A percentile compares a stretch with the other conserved stretches of the same genome.
phyloP scores from a whole-genome alignment of 352 stramenopile species.

The Thalassiosira tumida region DNA sequence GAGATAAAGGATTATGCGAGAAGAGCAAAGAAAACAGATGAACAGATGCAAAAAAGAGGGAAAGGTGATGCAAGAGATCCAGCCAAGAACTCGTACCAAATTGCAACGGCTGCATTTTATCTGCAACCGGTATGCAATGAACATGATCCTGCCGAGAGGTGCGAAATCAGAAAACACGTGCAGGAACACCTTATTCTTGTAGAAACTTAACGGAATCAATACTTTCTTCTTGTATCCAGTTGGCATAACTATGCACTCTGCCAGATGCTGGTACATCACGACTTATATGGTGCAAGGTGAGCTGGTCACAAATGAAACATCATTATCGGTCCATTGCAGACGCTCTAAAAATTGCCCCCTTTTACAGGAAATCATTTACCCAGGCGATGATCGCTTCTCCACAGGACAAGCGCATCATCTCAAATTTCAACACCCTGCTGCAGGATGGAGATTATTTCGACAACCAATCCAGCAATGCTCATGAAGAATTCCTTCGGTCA shows the following conservation, averaged over 20 bases:
- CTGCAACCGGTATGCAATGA: slow-evolving; percentile 59
- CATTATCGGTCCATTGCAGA: background rate
- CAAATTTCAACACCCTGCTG: slow-evolving; percentile 86
- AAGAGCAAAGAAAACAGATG: slow-evolving; percentile 74
- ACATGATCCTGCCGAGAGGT: slow-evolving; percentile 64
- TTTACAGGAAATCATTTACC: slow-evolving; percentile 74
- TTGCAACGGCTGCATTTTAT: slow-evolving; percentile 79
- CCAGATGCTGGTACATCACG: slow-evolving; percentile 82
- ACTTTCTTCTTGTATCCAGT: background rate
- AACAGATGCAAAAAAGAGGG: slow-evolving; percentile 55
- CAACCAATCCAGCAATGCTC: slow-evolving; percentile 5
- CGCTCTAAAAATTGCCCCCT: background rate
- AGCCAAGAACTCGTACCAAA: slow-evolving; percentile 71
- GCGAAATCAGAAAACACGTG: background rate
- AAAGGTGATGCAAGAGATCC: slow-evolving; percentile 45
- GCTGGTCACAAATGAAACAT: background rate
- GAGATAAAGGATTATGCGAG: slow-evolving; percentile 85
- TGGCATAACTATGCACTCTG: slow-evolving; percentile 87
- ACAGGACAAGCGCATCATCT: slow-evolving; percentile 79
- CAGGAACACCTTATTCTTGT: background rate
- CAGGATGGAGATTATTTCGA: slow-evolving; percentile 67
- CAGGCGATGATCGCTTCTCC: slow-evolving; percentile 72
- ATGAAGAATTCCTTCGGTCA: slow-evolving; percentile 6
- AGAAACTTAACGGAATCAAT: background rate
- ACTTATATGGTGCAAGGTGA: slow-evolving; percentile 62